Base-by-base conservation (phyloP, 176 grass and related monocot genomes). In the Paspalum vaginatum region DNA sequence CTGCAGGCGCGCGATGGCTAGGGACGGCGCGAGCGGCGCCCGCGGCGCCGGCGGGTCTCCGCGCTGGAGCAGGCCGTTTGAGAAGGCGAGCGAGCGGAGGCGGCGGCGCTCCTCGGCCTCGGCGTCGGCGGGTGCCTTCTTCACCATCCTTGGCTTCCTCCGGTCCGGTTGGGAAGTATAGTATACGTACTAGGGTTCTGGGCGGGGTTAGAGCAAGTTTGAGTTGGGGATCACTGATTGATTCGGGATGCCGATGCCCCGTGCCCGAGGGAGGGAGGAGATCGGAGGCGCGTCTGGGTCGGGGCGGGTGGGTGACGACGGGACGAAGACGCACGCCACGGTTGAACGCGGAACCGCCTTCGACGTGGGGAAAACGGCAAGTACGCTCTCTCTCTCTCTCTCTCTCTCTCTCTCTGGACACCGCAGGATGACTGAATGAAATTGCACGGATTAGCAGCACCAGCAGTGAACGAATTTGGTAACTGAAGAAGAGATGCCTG, bases 1-100 rank as follows among this genome's bases (percentile, higher is more conserved):
- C 74, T 94, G 86, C 74, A 98, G 86, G 60, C 84, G 87, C 49
- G 85, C 51, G 27, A 93, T 86, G 17, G 95, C 81, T 8, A 54
- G 50, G 62, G 95, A 84, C 25, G 92, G 90, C 54, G 62, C 74
- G 58, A 94, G 90, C 6, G 85, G 25, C 25, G 74, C 15, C 12
- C 88, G 66, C 15, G 69, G 76, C 26, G 82, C 81, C 12, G 95
- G 71, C 9, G 83, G 49, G 3, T 74, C 77, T 7, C 78, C 89
- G 17, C 85, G 88, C 22, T 79, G 83, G 22, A 98, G 88, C 59
- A 98, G 68, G 20, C 82, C 91, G 43, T 83, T 90, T 22, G 95
- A 92, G 47, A 93, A 76, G 45, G 95, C 92, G 18, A 92, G 77
- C 5, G 90, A 89, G 26, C 92, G 85, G n/a, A 93, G 86, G 24